These are phyloP conservation scores for Claviceps arundinis DNA, from an alignment of 2,329 filamentous ascomycete genomes.

Conservation along the genomic window DNA sequence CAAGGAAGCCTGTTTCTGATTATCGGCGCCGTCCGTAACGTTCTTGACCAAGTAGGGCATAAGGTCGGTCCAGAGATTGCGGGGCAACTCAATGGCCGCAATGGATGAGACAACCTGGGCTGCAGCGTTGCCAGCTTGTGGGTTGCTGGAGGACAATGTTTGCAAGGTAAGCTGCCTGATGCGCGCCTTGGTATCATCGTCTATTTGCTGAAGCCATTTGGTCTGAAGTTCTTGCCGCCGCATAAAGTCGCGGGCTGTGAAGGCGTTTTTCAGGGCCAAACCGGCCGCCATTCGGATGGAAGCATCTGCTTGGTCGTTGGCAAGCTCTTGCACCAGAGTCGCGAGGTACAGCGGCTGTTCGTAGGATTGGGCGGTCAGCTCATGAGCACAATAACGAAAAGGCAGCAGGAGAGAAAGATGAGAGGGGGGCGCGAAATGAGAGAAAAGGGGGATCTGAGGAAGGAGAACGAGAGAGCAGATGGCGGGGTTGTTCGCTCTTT, in stretches of 20 bases:
- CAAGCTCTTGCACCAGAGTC: constrained; percentile 84
- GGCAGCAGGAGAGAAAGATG: neutral
- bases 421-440: neutral
- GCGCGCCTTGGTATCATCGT: constrained; percentile 66
- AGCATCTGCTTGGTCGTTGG: constrained; percentile 72
- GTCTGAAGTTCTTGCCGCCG: constrained; percentile 82
- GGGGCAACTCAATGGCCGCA: constrained; percentile 85
- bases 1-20: constrained; percentile 87
- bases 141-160: constrained; percentile 67
- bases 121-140: constrained; percentile 74
- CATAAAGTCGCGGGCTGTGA: constrained; percentile 80
- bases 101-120: constrained; percentile 94
- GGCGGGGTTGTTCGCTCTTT: neutral
- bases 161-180: constrained; percentile 87
- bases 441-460: neutral
- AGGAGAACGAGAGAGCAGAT: neutral
- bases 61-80: constrained; percentile 84
- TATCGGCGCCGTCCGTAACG: constrained; percentile 72
- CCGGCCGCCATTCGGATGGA: constrained; percentile 88
- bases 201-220: constrained; percentile 81
- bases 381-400: neutral
- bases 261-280: constrained; percentile 95
- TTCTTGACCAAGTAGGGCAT: constrained; percentile 84
- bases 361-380: neutral
- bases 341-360: constrained; percentile 77